Evolutionary conservation across 306 rosid species (phyloP).

Genomic region (Phaseolus lunatus): DNA sequence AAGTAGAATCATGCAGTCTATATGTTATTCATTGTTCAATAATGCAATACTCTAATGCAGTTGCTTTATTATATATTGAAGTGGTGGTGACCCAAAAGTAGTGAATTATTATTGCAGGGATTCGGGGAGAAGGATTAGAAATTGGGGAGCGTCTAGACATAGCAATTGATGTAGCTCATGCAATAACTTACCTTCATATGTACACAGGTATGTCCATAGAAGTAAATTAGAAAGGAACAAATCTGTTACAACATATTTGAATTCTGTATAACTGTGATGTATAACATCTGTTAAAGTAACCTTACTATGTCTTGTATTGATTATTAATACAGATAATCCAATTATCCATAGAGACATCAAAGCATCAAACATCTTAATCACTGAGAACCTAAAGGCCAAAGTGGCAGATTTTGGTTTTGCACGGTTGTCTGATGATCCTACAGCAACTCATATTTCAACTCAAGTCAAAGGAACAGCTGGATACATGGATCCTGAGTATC

Average conservation of each 20-base stretch:
- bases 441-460: slow-evolving; percentile 85
- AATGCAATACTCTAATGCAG: background rate
- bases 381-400: slow-evolving; percentile 90
- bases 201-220: slow-evolving; percentile 66
- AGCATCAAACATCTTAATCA: slow-evolving; percentile 82
- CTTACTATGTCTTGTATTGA: slow-evolving; percentile 13
- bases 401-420: slow-evolving; percentile 99
- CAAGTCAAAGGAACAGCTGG: slow-evolving; percentile 98
- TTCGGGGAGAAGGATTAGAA: slow-evolving; percentile 73
- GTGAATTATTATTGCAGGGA: slow-evolving; percentile 58
- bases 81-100: background rate
- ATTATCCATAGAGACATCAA: slow-evolving; percentile 95
- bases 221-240: slow-evolving; percentile 5
- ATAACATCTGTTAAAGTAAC: slow-evolving; percentile 12
- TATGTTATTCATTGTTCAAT: background rate
- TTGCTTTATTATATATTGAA: background rate
- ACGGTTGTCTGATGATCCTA: slow-evolving; percentile 67
- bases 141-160: slow-evolving; percentile 83
- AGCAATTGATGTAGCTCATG: slow-evolving; percentile 97
- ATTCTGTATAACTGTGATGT: background rate
- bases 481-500: slow-evolving; percentile 96
- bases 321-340: slow-evolving; percentile 69
- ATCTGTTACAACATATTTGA: background rate
- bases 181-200: slow-evolving; percentile 93
- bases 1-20: background rate